phyloP scores from a whole-genome alignment of 495 filamentous ascomycete species.

The Bacidia gigantensis region DNA sequence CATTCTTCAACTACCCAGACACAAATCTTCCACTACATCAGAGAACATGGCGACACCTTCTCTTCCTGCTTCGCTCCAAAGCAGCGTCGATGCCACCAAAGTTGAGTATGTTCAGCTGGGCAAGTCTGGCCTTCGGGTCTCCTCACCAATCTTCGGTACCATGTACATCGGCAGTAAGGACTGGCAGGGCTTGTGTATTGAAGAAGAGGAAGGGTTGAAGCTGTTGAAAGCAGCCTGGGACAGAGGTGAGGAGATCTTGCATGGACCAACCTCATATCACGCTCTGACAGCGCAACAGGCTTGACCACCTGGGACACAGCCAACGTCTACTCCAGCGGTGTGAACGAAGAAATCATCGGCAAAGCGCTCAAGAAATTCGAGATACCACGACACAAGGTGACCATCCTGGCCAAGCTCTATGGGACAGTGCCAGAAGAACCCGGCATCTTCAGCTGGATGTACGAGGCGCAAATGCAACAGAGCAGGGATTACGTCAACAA shows the following conservation, averaged over 20 bases:
- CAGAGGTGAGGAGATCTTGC: slow-evolving; percentile 14
- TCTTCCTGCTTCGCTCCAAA: slow-evolving; percentile 11
- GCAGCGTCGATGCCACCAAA: slow-evolving; percentile 17
- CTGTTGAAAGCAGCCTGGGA: slow-evolving; percentile 27
- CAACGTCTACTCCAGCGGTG: slow-evolving; percentile 32
- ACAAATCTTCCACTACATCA: no score
- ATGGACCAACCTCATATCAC: slow-evolving; percentile 15
- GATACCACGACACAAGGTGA: slow-evolving; percentile 28
- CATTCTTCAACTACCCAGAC: no score
- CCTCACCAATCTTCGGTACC: slow-evolving; percentile 29
- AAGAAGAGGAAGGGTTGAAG: slow-evolving; percentile 27
- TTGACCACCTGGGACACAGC: slow-evolving; percentile 26
- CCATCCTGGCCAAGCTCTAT: slow-evolving; percentile 31
- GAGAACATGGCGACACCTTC: not conserved
- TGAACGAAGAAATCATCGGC: slow-evolving; percentile 28
- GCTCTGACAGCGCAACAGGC: slow-evolving; percentile 2
- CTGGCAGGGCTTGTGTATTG: slow-evolving; percentile 28
- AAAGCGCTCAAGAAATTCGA: slow-evolving; percentile 31
- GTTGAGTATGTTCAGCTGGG: slow-evolving; percentile 28
- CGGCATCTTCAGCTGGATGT: slow-evolving; percentile 11
- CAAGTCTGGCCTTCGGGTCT: slow-evolving; percentile 29
- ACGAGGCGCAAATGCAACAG: slow-evolving; percentile 18
- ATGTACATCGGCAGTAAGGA: slow-evolving; percentile 29
- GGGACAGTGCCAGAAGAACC: slow-evolving; percentile 26
- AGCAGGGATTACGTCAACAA: slow-evolving; percentile 34